Percentiles rank a stretch among this genome's conserved stretches.
phyloP scores from a whole-genome alignment of 2,329 filamentous ascomycete genomes.

The Fusarium redolens region DNA sequence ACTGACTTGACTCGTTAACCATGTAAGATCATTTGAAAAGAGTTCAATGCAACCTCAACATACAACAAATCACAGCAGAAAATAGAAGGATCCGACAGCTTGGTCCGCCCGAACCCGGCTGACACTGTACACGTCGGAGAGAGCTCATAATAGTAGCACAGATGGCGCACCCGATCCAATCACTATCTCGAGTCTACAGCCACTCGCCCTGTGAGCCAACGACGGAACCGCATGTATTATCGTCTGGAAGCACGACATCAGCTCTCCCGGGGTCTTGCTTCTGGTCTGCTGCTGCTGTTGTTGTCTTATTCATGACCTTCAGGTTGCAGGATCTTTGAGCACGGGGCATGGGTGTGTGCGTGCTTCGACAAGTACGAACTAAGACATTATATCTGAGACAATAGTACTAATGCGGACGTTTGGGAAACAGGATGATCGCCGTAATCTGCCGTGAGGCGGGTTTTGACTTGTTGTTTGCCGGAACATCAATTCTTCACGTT shows the following conservation, averaged over 20 bases:
- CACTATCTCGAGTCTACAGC: slow-evolving; percentile 17
- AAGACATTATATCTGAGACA: slow-evolving; percentile 43
- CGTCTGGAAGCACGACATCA: slow-evolving; percentile 38
- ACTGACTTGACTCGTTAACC: slow-evolving; percentile 4
- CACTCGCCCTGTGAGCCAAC: slow-evolving; percentile 44
- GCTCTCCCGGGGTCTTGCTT: slow-evolving; percentile 30
- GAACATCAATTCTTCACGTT: slow-evolving; percentile 4
- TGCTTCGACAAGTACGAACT: slow-evolving; percentile 8
- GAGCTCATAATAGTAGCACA: slow-evolving; percentile 26
- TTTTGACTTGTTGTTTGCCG: neutral
- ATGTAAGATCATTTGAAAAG: slow-evolving; percentile 22
- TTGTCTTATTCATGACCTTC: neutral
- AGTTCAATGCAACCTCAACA: slow-evolving; percentile 34
- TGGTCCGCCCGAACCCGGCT: slow-evolving; percentile 40
- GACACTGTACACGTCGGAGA: slow-evolving; percentile 40
- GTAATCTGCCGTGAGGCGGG: neutral
- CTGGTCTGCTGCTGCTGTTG: neutral
- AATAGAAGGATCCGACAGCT: slow-evolving; percentile 40
- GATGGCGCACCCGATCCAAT: slow-evolving; percentile 35
- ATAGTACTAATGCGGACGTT: slow-evolving; percentile 2
- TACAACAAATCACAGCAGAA: slow-evolving; percentile 35
- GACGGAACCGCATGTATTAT: slow-evolving; percentile 40
- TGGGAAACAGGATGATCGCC: slow-evolving; percentile 25
- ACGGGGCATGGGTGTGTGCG: slow-evolving; percentile 21
- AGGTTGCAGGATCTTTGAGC: slow-evolving; percentile 37